These are phyloP conservation scores for Trichoderma simmonsii DNA, from an alignment of 2,329 filamentous ascomycete species.

Conservation along the genomic window DNA sequence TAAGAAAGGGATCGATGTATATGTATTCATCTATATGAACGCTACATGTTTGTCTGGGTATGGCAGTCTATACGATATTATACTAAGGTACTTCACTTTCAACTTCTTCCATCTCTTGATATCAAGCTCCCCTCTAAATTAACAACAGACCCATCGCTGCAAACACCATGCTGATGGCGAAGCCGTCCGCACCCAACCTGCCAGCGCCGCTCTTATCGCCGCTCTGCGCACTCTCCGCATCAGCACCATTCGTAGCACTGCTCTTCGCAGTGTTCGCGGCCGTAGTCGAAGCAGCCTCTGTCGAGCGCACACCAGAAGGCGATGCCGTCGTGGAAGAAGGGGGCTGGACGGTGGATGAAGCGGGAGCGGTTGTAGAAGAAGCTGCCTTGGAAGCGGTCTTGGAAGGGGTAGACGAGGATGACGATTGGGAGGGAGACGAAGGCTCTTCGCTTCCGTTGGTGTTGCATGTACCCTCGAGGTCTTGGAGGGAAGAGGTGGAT, in stretches of 20 bases:
- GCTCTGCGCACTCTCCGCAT: neutral
- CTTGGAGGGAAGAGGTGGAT: constrained; percentile 16
- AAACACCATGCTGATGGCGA: neutral
- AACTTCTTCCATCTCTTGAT: neutral
- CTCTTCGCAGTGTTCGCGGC: neutral
- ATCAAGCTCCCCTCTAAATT: neutral
- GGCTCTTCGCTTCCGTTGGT: neutral
- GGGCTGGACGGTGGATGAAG: neutral
- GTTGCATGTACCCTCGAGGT: constrained; percentile 22
- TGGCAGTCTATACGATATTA: constrained; percentile 4
- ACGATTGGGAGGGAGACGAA: neutral
- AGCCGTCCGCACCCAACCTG: neutral
- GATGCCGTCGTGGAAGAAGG: neutral
- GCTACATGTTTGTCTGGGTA: neutral
- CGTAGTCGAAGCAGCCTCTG: neutral
- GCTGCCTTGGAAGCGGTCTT: neutral
- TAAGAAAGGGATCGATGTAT: neutral
- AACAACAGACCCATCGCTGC: neutral
- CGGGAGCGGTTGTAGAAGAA: neutral
- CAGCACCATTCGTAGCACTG: neutral
- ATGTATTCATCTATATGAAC: neutral
- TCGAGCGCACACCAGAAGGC: neutral
- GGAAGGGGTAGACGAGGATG: neutral
- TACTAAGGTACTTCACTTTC: neutral
- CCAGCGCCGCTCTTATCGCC: neutral